Conservation (phyloP, 495 filamentous ascomycete genomes). For the Cudoniella acicularis region DNA sequence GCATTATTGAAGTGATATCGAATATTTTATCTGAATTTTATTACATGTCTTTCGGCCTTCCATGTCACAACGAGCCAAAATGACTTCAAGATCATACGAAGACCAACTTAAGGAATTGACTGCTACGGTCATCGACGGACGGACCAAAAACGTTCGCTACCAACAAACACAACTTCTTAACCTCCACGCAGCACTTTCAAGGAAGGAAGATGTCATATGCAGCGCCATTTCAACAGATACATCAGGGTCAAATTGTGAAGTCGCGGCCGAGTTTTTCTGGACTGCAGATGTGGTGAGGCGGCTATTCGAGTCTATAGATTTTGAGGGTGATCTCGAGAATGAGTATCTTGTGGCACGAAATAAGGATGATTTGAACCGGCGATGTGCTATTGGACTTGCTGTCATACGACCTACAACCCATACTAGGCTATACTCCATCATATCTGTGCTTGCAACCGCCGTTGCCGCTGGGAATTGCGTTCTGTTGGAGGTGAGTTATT, state of each 20-base stretch:
- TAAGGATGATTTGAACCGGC: constrained; percentile 12
- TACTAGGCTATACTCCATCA: constrained; percentile 16
- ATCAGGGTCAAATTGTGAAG: neutral
- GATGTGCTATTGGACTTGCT: constrained; percentile 11
- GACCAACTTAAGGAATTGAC: neutral
- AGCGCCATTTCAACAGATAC: constrained; percentile 9
- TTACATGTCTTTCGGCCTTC: too few relatives aligned
- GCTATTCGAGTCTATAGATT: constrained; percentile 14
- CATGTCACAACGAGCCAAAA: too few relatives aligned
- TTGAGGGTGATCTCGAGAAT: constrained; percentile 13
- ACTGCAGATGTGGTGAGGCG: constrained; percentile 6
- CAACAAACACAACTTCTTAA: constrained; percentile 14
- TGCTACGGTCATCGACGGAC: constrained; percentile 14
- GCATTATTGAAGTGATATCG: too few relatives aligned
- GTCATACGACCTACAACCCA: constrained; percentile 5
- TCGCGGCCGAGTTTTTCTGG: constrained; percentile 12
- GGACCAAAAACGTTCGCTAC: constrained; percentile 18
- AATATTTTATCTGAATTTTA: too few relatives aligned
- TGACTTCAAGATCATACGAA: too few relatives aligned
- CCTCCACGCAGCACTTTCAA: constrained; percentile 5
- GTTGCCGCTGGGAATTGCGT: constrained; percentile 20
- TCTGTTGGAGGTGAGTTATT: constrained; percentile 19
- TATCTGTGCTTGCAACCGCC: constrained; percentile 6
- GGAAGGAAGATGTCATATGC: neutral
- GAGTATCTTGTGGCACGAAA: constrained; percentile 18